These are phyloP conservation scores for Lentinus brumalis DNA, from an alignment of 768 basidiomycete genomes.

Conservation along the genomic window DNA sequence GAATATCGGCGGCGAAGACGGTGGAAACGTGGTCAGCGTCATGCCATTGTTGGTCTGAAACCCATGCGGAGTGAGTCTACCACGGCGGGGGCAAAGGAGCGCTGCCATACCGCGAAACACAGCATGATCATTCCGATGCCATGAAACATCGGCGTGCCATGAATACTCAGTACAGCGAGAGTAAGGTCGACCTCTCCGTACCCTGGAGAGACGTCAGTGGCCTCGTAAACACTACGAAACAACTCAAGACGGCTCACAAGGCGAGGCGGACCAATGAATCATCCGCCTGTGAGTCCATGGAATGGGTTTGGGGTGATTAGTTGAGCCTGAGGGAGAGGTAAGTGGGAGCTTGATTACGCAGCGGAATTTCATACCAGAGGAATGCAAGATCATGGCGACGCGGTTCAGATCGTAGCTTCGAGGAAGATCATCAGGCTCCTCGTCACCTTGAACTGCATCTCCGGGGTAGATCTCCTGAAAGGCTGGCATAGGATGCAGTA, in stretches of 20 bases:
- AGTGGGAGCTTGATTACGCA: not conserved
- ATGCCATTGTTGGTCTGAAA: constrained; percentile 15
- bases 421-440: constrained; percentile 1
- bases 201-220: not conserved
- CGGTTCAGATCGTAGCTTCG: not conserved
- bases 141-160: constrained; percentile 21
- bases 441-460: not conserved
- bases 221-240: not conserved
- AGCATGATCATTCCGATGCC: constrained; percentile 15
- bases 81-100: too few relatives aligned
- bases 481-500: not conserved
- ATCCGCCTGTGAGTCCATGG: constrained; percentile 11
- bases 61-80: not conserved
- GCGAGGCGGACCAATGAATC: not conserved
- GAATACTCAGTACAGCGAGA: constrained; percentile 4
- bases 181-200: constrained; percentile 6
- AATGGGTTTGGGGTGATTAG: constrained; percentile 23
- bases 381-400: constrained; percentile 13
- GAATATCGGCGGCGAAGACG: constrained; percentile 22
- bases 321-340: constrained; percentile 13
- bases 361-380: constrained; percentile 8
- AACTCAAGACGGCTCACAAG: constrained; percentile 1
- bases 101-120: not conserved
- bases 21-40: constrained; percentile 25
- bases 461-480: constrained; percentile 9